These are phyloP conservation scores for Stagonosporopsis vannaccii DNA, from an alignment of 2,329 filamentous ascomycete genomes.

Conservation along the genomic window DNA sequence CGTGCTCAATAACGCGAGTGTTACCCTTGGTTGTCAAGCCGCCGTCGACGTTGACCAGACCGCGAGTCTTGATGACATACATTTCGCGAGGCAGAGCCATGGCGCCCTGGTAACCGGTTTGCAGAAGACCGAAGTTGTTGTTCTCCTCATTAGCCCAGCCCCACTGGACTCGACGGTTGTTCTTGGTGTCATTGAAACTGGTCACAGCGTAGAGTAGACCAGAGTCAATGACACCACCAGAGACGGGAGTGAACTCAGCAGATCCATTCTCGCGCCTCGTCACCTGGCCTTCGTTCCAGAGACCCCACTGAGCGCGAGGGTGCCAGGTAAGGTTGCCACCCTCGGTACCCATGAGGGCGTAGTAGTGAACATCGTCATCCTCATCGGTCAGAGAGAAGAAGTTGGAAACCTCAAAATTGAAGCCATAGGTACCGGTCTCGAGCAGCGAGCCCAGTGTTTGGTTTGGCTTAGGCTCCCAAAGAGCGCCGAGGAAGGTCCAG, in stretches of 20 bases:
- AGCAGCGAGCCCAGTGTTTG: slow-evolving; percentile 52
- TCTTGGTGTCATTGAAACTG: slow-evolving; percentile 58
- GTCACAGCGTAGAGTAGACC: slow-evolving; percentile 56
- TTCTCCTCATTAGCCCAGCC: slow-evolving; percentile 57
- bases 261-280: slow-evolving; percentile 54
- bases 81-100: slow-evolving; percentile 56
- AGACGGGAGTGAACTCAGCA: slow-evolving; percentile 53
- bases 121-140: slow-evolving; percentile 50
- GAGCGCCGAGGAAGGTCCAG: slow-evolving; percentile 57
- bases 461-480: slow-evolving; percentile 56
- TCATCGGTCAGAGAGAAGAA: slow-evolving; percentile 56
- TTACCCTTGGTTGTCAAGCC: slow-evolving; percentile 46
- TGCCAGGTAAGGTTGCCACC: slow-evolving; percentile 55
- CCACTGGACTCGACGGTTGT: slow-evolving; percentile 57
- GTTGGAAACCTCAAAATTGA: slow-evolving; percentile 59
- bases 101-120: slow-evolving; percentile 56
- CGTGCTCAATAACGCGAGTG: slow-evolving; percentile 43
- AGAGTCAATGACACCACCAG: slow-evolving; percentile 55
- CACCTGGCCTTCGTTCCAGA: slow-evolving; percentile 56
- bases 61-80: slow-evolving; percentile 54
- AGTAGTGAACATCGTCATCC: slow-evolving; percentile 55
- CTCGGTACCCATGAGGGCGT: slow-evolving; percentile 53
- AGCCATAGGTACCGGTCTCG: slow-evolving; percentile 56
- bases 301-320: slow-evolving; percentile 51
- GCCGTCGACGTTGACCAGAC: slow-evolving; percentile 48